Percentiles rank a stretch among this genome's conserved stretches.
phyloP scores from a whole-genome alignment of 176 grass and related monocot species.

The Tillandsia fasciculata region DNA sequence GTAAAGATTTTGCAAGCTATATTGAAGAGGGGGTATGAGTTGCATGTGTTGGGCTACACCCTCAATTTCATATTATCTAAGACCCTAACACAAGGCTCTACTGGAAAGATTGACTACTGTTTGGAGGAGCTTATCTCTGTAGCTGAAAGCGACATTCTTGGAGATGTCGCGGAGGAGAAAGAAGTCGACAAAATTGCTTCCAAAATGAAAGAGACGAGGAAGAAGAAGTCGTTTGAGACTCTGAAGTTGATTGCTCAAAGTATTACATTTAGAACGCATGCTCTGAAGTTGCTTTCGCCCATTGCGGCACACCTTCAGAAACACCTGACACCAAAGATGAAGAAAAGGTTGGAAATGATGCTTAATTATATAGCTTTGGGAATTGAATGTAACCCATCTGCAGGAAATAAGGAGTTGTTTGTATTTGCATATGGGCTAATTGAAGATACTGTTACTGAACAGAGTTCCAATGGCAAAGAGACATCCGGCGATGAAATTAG shows the following conservation, averaged over 20 bases:
- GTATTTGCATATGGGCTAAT: slow-evolving; percentile 65
- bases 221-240: slow-evolving; percentile 85
- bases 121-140: slow-evolving; percentile 68
- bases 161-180: slow-evolving; percentile 87
- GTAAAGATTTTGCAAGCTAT: slow-evolving; percentile 83
- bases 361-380: slow-evolving; percentile 79
- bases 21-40: slow-evolving; percentile 87
- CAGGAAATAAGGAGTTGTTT: slow-evolving; percentile 55
- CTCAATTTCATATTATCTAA: slow-evolving; percentile 80
- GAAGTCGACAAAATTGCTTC: slow-evolving; percentile 91
- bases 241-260: slow-evolving; percentile 64
- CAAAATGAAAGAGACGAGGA: slow-evolving; percentile 98
- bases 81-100: slow-evolving; percentile 27
- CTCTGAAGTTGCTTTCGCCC: slow-evolving; percentile 57
- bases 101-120: slow-evolving; percentile 86
- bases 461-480: slow-evolving; percentile 32
- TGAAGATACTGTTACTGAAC: slow-evolving; percentile 41
- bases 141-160: slow-evolving; percentile 71
- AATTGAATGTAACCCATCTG: slow-evolving; percentile 72
- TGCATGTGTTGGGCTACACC: slow-evolving; percentile 93
- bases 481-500: slow-evolving; percentile 13
- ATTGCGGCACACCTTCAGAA: slow-evolving; percentile 52
- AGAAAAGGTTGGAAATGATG: slow-evolving; percentile 58
- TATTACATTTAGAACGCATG: slow-evolving; percentile 76
- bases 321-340: slow-evolving; percentile 65